Base-by-base conservation (phyloP, 306 rosid species). In the Elaeagnus macrophylla region DNA sequence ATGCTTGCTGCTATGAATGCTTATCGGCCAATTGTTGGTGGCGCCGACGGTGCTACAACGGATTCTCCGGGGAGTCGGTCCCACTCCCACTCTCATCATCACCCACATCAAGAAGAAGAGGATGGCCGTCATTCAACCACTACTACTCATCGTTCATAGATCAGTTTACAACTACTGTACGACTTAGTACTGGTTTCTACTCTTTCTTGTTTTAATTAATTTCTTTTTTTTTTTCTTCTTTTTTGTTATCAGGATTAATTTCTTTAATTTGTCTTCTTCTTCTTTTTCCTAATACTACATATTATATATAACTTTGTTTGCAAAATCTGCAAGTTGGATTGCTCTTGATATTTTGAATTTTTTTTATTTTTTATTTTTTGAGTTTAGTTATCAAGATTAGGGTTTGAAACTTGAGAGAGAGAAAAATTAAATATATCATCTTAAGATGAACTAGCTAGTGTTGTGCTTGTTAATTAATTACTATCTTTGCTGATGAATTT, bases 1-100 rank as follows among this genome's bases (percentile, higher is more conserved):
- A 64, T 90, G 76, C 81, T 90, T 20, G 83, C 91, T 0, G 81
- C 88, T 0, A 67, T 86, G 9, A 90, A 87, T 69, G 86, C 83
- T 0, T 81, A 79, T 37, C 49, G 96, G 61, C 87, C 77, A 10
- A 66, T 75, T 56, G 48, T 61, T 7, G 59, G 73, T 8, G 70
- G 65, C 7, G 40, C 59, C 12, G 17, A 62, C 11, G 82, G 32
- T 25, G 32, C 32, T 25, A 25, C 4, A 5, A 25, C 4, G 32
- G 4, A 77, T 51, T 64, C 79, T 25, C 57, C 79, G 36, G 69
- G 18, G 10, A 59, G 72, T 13, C 74, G 77, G 32, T 25, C 4
- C 4, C 3, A 1, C 32, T 25, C 4, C 4, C 3, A 1, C 32
- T 25, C 32, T 25, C 32, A 5, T 6, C 80, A 53, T 15, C 79